Evolutionary conservation across 805 yeast genomes (phyloP).

Genomic region (Ogataea populi-albae): DNA sequence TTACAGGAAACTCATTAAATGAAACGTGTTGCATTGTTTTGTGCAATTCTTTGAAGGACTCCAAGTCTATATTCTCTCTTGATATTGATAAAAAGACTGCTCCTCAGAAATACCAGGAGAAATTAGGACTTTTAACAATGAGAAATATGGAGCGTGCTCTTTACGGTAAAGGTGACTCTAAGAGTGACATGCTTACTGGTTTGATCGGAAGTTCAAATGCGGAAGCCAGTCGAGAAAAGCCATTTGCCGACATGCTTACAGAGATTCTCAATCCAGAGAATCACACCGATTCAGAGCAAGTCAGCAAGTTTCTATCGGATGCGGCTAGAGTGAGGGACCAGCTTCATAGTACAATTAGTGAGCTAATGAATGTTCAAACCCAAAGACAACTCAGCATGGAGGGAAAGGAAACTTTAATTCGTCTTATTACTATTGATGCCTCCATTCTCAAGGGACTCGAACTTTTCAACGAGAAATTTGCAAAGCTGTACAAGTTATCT

Average conservation of each 20-base stretch:
- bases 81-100: conserved; percentile 64
- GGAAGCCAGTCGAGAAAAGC: conserved; percentile 3
- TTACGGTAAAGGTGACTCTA: conserved; percentile 23
- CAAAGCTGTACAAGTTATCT: conserved; percentile 6
- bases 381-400: conserved; percentile 54
- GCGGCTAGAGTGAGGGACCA: conserved; percentile 38
- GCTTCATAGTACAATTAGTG: conserved; percentile 50
- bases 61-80: conserved; percentile 61
- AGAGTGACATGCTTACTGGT: conserved; percentile 1
- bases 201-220: conserved; percentile 2
- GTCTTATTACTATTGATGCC: conserved; percentile 67
- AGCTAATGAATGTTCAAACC: conserved; percentile 56
- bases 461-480: conserved; percentile 21
- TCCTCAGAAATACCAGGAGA: conserved; percentile 62
- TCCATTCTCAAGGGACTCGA: conserved; percentile 58
- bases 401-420: conserved; percentile 72
- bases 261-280: conserved; percentile 19
- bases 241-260: conserved; percentile 24
- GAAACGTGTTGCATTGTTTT: conserved; percentile 62
- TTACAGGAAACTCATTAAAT: conserved; percentile 61
- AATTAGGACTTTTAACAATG: conserved; percentile 77
- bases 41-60: conserved; percentile 64
- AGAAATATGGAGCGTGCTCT: conserved; percentile 69
- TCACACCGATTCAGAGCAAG: conserved; percentile 14
- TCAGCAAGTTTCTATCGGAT: conserved; percentile 35